Conservation (phyloP, 148 eudicot species). For the Rhododendron williamsianum region DNA sequence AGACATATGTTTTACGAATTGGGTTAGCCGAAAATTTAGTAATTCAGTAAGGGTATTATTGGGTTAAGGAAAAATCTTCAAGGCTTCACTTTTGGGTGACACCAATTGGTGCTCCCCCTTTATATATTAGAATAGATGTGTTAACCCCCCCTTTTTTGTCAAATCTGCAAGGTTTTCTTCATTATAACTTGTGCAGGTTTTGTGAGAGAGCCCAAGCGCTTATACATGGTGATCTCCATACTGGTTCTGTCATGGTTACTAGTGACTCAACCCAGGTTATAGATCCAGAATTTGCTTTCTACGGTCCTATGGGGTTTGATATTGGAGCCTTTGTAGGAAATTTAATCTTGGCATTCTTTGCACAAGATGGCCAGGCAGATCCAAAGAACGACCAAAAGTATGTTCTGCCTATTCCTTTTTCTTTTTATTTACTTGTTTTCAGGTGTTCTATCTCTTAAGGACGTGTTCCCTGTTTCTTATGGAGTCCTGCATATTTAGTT, state of each 20-base stretch:
- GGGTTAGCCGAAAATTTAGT: no score
- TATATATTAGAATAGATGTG: no score
- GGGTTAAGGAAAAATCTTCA: no score
- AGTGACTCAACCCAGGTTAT: conserved; percentile 83
- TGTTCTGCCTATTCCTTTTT: conserved; percentile 7
- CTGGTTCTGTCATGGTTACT: conserved; percentile 92
- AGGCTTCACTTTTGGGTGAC: no score
- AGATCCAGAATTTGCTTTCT: conserved; percentile 94
- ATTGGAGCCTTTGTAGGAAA: conserved; percentile 91
- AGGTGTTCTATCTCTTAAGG: neutral
- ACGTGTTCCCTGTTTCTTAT: conserved; percentile 5
- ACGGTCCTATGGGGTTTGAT: conserved; percentile 95
- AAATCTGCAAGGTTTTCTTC: neutral
- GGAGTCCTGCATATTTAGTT: neutral
- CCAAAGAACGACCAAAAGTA: conserved; percentile 56
- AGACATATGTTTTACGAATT: no score
- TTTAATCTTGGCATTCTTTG: conserved; percentile 72
- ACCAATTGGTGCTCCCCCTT: no score
- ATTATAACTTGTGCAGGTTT: conserved; percentile 45
- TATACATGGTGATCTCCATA: conserved; percentile 92
- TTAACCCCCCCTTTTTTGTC: neutral
- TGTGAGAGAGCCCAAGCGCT: conserved; percentile 95
- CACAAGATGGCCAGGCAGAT: conserved; percentile 84
- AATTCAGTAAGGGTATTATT: no score
- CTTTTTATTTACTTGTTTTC: neutral